Evolutionary conservation across 441 rosid species (phyloP).

Genomic region (Syzygium malaccense): DNA sequence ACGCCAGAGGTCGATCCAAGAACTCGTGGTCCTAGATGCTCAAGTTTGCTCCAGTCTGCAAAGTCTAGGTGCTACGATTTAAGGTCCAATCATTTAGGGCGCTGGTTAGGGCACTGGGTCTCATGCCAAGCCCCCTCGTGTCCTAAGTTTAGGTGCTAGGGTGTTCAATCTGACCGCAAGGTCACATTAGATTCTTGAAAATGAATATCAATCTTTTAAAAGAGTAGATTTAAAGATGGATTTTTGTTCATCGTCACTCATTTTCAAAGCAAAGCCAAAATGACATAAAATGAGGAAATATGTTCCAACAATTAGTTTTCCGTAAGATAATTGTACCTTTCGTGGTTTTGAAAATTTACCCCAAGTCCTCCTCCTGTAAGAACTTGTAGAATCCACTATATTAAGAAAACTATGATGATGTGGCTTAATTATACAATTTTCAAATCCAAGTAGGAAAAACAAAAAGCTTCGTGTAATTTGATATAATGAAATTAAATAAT

Average conservation of each 20-base stretch:
- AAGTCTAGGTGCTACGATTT: background rate
- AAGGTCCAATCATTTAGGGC: background rate
- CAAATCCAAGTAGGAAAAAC: background rate
- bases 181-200: background rate
- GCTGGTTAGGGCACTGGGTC: background rate
- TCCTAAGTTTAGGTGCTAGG: background rate
- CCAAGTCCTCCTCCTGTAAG: background rate
- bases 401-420: background rate
- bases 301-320: background rate
- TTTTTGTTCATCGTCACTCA: background rate
- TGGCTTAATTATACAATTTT: background rate
- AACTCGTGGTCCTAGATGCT: background rate
- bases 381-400: background rate
- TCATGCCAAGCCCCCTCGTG: background rate
- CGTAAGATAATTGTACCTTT: background rate
- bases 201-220: background rate
- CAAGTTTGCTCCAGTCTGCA: background rate
- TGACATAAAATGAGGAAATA: background rate
- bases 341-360: background rate
- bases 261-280: background rate
- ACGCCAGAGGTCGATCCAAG: background rate
- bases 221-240: background rate
- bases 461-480: background rate
- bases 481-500: background rate
- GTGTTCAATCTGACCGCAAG: background rate